Evolutionary conservation across 352 stramenopile species (phyloP), one percentile per base, ranked within the genome.

Genomic region (Globisporangium recalcitrans): DNA sequence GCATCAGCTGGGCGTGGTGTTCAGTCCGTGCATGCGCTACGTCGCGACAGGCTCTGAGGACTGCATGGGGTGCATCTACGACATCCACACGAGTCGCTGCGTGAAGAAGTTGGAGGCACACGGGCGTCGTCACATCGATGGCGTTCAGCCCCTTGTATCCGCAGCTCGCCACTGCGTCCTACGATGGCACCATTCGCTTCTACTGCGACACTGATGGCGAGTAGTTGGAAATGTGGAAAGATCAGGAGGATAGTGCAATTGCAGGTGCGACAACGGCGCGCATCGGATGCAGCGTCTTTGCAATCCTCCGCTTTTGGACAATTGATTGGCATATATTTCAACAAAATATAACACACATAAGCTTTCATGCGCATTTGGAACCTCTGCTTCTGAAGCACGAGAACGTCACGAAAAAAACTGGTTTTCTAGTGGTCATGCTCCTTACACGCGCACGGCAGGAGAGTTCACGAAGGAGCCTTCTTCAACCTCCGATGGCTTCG

Each of bases 11-110:
- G 81, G 82, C 7, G 65, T 82, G 34, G 74, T 80, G 14, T 96
- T 97, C 62, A 95, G 82, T 52, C 90, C 88, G 3, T 97, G 90
- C 72, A 94, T 96, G 85, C 84, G 90, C 19, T 97, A 95, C 66
- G 72, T 97, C 22, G 87, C 87, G 7, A 91, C 81, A 3, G 90
- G 90, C 38, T 96, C 83, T 1, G 88, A 97, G 69, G 90, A 97
- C 60, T 80, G 89, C 4, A 62, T 71, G 8, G 71, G 75, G 11
- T 95, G 94, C 64, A 55, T 96, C 47, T 97, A 96, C 72, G 89
- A 97, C 60, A 74, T 96, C 52, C 85, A 87, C 52, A 95, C 73
- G 19, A 77, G 85, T 1, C 67, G 84, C 3, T 75, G 67, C 26
- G 60, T 93, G 6, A 70, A 71, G 51, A 87, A 83, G 63, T 73